These are phyloP conservation scores for Ceraceosorus guamensis DNA, from an alignment of 1,284 basidiomycete genomes.

Conservation along the genomic window DNA sequence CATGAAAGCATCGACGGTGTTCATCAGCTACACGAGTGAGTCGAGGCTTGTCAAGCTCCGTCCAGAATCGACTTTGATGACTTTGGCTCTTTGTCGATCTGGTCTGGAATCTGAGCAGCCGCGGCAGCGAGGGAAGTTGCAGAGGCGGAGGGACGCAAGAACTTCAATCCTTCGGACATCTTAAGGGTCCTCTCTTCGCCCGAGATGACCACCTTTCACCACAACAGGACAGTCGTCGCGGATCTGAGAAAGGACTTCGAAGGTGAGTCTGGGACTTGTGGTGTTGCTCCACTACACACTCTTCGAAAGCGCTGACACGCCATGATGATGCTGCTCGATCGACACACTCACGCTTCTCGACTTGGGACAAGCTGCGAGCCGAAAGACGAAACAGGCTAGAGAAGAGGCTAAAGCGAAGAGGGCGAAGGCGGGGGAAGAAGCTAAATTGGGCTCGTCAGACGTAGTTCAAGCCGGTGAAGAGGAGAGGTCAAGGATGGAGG, in stretches of 20 bases:
- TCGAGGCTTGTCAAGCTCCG: not conserved
- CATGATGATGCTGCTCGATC: not conserved
- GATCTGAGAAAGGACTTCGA: not conserved
- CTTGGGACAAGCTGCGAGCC: too few relatives aligned
- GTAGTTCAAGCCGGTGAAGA: not conserved
- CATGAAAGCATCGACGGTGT: not conserved
- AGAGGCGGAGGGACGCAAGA: not conserved
- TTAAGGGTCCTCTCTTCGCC: not conserved
- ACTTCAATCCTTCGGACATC: not conserved
- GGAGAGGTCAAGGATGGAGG: not conserved
- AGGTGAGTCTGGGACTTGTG: not conserved
- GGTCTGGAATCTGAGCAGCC: too few relatives aligned
- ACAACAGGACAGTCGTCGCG: not conserved
- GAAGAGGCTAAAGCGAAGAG: not conserved
- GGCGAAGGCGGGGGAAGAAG: not conserved
- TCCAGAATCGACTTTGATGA: not conserved
- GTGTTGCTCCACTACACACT: not conserved
- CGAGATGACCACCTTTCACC: not conserved
- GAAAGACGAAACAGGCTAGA: too few relatives aligned
- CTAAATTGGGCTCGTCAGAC: too few relatives aligned
- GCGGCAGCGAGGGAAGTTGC: not conserved
- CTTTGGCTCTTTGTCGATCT: too few relatives aligned
- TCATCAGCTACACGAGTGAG: not conserved
- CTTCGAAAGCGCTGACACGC: not conserved
- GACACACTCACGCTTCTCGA: not conserved